phyloP scores from a whole-genome alignment of 495 filamentous ascomycete genomes.

The Cercophora newfieldiana region DNA sequence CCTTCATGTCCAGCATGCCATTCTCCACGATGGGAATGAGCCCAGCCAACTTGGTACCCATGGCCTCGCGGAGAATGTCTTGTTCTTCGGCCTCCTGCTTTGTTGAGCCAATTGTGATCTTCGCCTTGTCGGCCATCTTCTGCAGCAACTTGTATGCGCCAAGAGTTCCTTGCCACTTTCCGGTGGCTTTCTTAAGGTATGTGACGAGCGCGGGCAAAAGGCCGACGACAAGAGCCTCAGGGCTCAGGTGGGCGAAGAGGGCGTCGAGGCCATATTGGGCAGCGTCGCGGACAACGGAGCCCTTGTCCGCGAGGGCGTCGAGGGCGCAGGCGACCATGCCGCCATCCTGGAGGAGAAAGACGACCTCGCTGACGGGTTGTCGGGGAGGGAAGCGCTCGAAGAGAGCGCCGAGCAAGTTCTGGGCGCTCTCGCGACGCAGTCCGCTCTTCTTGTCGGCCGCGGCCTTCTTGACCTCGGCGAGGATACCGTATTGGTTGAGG shows the following conservation, averaged over 20 bases:
- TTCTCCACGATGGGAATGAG: slow-evolving; percentile 90
- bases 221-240: slow-evolving; percentile 78
- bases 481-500: slow-evolving; percentile 69
- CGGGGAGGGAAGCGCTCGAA: slow-evolving; percentile 83
- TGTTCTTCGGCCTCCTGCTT: slow-evolving; percentile 80
- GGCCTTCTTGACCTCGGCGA: slow-evolving; percentile 75
- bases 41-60: slow-evolving; percentile 87
- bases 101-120: slow-evolving; percentile 73
- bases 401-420: slow-evolving; percentile 90
- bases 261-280: slow-evolving; percentile 94
- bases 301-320: slow-evolving; percentile 90
- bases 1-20: slow-evolving; percentile 95
- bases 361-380: slow-evolving; percentile 75
- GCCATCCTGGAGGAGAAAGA: slow-evolving; percentile 78
- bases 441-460: slow-evolving; percentile 94
- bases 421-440: slow-evolving; percentile 80
- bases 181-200: slow-evolving; percentile 76
- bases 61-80: slow-evolving; percentile 82
- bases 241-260: slow-evolving; percentile 72
- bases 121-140: slow-evolving; percentile 89
- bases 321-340: slow-evolving; percentile 71
- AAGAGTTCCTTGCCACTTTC: slow-evolving; percentile 95
- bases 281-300: slow-evolving; percentile 79
- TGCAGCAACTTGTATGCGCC: slow-evolving; percentile 80
- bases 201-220: slow-evolving; percentile 70